Evolutionary conservation across 139 green algal species (phyloP).

Genomic region (Haematococcus sp.): DNA sequence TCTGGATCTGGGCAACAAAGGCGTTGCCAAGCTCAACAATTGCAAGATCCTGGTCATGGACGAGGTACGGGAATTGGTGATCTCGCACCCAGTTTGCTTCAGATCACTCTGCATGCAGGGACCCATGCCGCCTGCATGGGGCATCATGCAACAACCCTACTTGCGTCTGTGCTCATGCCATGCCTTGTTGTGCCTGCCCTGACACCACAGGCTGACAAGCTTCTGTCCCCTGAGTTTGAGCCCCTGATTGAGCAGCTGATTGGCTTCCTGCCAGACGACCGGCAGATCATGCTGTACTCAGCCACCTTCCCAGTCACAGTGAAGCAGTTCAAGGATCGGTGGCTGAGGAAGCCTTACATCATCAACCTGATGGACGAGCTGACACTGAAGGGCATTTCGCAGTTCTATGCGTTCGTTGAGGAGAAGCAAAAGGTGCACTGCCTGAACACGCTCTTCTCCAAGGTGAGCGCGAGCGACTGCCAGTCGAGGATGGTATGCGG

Average conservation of each 20-base stretch:
- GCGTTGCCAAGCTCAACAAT: constrained; percentile 86
- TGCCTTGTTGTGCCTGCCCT: not conserved
- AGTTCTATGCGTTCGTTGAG: constrained; percentile 99
- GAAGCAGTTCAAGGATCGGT: constrained; percentile 87
- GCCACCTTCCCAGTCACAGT: constrained; percentile 99
- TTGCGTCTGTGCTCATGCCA: not conserved
- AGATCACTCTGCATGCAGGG: not conserved
- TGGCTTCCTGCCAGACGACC: constrained; percentile 68
- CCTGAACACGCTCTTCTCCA: constrained; percentile 90
- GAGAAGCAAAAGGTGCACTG: constrained; percentile 94
- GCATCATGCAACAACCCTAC: not conserved
- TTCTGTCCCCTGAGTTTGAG: constrained; percentile 90
- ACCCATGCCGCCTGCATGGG: not conserved
- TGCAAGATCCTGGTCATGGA: constrained; percentile 94
- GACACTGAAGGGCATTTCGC: constrained; percentile 93
- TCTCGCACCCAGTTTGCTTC: not conserved
- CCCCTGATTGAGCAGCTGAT: constrained; percentile 96
- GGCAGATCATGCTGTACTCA: constrained; percentile 97
- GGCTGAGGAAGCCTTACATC: constrained; percentile 90
- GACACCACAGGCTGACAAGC: constrained; percentile 42
- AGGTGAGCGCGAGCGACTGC: constrained; percentile 31
- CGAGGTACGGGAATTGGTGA: constrained; percentile 65
- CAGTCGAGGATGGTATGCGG: not conserved
- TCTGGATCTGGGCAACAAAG: constrained; percentile 94
- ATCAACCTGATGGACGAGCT: constrained; percentile 99